Conservation (phyloP, 2,329 filamentous ascomycete genomes). For the Aspergillus japonicus region DNA sequence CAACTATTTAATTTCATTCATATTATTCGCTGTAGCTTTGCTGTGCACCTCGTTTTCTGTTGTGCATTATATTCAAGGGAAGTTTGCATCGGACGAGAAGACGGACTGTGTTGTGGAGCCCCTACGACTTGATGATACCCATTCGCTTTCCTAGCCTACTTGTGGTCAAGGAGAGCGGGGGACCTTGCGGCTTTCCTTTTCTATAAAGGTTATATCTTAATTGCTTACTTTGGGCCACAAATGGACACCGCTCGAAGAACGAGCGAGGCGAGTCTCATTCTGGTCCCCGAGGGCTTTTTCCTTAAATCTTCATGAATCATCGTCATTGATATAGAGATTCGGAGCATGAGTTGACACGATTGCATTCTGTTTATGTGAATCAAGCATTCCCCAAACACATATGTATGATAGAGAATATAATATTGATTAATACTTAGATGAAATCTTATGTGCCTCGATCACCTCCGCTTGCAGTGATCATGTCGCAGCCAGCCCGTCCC, state of each 20-base stretch:
- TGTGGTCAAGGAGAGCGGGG: neutral
- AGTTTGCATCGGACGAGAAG: neutral
- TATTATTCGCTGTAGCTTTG: neutral
- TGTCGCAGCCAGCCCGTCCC: conserved; percentile 24
- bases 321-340: neutral
- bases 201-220: neutral
- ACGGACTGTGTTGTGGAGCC: neutral
- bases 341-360: neutral
- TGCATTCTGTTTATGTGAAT: neutral
- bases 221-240: neutral
- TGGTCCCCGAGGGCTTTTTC: neutral
- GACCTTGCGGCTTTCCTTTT: neutral
- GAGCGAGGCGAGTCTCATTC: neutral
- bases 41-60: neutral
- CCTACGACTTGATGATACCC: conserved; percentile 6
- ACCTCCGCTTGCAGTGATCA: neutral
- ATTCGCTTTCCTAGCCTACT: conserved; percentile 2
- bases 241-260: neutral
- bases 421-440: neutral
- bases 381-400: neutral
- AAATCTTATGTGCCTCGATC: neutral
- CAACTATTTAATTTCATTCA: neutral
- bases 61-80: neutral
- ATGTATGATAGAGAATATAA: neutral
- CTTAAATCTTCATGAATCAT: neutral